Conservation (phyloP, 192 early-diverging fungal genomes). For the Coemansia sp. region DNA sequence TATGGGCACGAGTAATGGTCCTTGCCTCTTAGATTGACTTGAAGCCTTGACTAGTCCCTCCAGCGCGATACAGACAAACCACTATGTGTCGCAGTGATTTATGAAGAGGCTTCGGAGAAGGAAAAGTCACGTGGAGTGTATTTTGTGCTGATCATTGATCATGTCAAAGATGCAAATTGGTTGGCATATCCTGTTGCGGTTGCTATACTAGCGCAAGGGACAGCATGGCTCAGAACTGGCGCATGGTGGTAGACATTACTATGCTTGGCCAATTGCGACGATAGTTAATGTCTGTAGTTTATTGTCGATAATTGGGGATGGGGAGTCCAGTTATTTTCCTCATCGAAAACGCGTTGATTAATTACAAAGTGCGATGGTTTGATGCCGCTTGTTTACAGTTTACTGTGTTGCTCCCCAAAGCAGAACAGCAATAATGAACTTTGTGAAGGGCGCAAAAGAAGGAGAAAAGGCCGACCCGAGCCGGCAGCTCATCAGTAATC, state of each 20-base stretch:
- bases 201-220: neutral
- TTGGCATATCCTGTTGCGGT: neutral
- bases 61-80: neutral
- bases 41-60: neutral
- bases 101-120: neutral
- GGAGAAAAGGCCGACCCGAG: neutral
- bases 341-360: neutral
- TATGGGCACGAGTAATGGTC: too few species aligned
- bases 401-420: neutral
- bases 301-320: constrained; percentile 2
- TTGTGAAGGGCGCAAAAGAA: neutral
- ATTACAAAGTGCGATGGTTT: neutral
- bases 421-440: neutral
- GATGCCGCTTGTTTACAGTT: neutral
- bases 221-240: neutral
- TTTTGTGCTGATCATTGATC: neutral
- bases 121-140: neutral
- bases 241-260: neutral
- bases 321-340: neutral
- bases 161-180: neutral
- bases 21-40: neutral
- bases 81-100: too few species aligned
- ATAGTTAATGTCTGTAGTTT: neutral
- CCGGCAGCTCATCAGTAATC: neutral
- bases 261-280: neutral